Evolutionary conservation across 164 flowering plant species (phyloP), one percentile per base, ranked within the genome.

Genomic region (Vitis riparia): DNA sequence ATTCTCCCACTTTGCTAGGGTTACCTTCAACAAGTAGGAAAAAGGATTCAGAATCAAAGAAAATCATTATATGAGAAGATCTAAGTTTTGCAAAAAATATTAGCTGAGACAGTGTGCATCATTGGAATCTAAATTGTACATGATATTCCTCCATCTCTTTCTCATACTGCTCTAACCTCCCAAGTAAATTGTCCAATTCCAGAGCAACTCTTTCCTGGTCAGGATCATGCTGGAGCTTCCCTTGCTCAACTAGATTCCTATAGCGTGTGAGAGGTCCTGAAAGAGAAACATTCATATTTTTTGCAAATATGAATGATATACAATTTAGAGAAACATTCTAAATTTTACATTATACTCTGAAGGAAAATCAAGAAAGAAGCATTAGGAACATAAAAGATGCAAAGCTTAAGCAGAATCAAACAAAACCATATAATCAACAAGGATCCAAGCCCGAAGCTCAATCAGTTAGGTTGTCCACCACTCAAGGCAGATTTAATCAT

Each of bases 131-230:
- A 57, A 56, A 47, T 19, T 59, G 4, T 69, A 94, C 98, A 83
- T 90, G 94, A 76, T 90, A 95, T 57, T 85, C 90, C 73, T 89
- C 84, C 99, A 95, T 95, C 53, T 92, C 93, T 69, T 80, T 86
- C 78, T 92, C 95, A 78, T 92, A 95, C 48, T 88, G 84, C 70
- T 90, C 83, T 83, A 95, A 82, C 70, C 94, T 90, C 75, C 85
- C 86, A 16, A 90, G 84, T 62, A 95, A 73, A 67, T 82, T 86
- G 53, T 90, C 87, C 70, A 95, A 82, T 70, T 90, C 88, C 44
- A 62, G 13, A 69, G 97, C 99, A 71, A 95, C 92, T 55, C 70
- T 82, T 75, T 95, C 98, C 76, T 95, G 99, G 79, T 84, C 71
- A 63, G 89, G 81, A 77, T 95, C 99, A 78, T 87, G 79, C 62